These are phyloP conservation scores for Fistulifera pelliculosa DNA, from an alignment of 108 stramenopile species.

Conservation along the genomic window DNA sequence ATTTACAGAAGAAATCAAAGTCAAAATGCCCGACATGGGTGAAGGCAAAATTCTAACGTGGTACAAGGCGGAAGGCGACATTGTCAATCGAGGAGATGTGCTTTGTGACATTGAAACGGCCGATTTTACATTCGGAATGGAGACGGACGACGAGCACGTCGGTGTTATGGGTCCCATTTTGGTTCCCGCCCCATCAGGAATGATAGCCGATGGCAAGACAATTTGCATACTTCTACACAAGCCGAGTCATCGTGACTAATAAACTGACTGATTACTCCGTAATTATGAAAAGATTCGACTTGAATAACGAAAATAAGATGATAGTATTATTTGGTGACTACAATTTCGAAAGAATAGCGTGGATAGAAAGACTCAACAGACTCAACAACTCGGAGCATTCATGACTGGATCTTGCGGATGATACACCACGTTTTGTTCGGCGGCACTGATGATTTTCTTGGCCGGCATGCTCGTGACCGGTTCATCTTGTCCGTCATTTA, in stretches of 20 bases:
- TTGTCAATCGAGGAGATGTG: slow-evolving; percentile 27
- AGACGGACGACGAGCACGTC: slow-evolving; percentile 27
- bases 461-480: slow-evolving; percentile 67
- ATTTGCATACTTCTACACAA: slow-evolving; percentile 11
- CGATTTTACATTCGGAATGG: slow-evolving; percentile 46
- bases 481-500: slow-evolving; percentile 87
- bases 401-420: slow-evolving; percentile 38
- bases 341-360: no score
- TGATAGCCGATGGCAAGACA: not conserved
- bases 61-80: slow-evolving; percentile 39
- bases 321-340: no score
- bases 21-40: slow-evolving; percentile 25
- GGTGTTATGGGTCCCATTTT: slow-evolving; percentile 34
- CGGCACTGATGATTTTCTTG: slow-evolving; percentile 12
- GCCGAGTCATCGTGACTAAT: not conserved
- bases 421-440: slow-evolving; percentile 13
- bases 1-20: slow-evolving; percentile 13
- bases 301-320: no score
- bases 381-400: slow-evolving; percentile 52
- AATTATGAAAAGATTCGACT: no score
- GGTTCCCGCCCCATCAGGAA: slow-evolving; percentile 12
- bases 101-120: slow-evolving; percentile 45
- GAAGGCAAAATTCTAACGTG: slow-evolving; percentile 22
- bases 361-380: no score
- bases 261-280: no score